Base-by-base conservation (phyloP, 139 green algal genomes). In the Eudorina sp. region DNA sequence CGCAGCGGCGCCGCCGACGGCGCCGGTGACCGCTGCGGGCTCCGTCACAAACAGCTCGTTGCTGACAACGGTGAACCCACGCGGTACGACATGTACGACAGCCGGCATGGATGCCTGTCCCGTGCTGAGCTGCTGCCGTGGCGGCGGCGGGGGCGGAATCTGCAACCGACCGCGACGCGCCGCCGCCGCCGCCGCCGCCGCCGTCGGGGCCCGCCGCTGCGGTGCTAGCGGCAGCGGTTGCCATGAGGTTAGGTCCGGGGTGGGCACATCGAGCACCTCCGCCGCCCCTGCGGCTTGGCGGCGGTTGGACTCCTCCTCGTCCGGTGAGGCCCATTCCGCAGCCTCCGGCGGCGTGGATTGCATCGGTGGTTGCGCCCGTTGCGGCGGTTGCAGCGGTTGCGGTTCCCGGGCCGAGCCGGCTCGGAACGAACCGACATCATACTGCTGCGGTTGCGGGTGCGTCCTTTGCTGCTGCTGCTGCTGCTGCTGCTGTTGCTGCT, bases 191-290 rank as follows among this genome's bases (percentile, higher is more conserved):
- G 16, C 6, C 58, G 58, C 16, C 58, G 58, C 6, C 27, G 58
- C 27, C 62, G 62, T 3, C 19, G 23, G 70, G 41, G 40, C 41
- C 70, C 41, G 70, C 46, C 27, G 43, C 1, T 31, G 51, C 14
- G 8, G 31, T 16, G 46, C 31, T 31, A 70, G 7, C 51, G 75
- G 75, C 51, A 84, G 55, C 21, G 77, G 77, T 21, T 72, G 36
- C 77, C 77, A 84, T 18, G 77, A 53, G 27, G 53, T 41, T 3
- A 84, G 77, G 55, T 84, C 77, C 11, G 77, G 77, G 36, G 21
- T 73, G 27, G 77, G 77, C 53, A 84, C 77, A 21, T 84, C 40
- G 0, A 84, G 77, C 40, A 84, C 77, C 38, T 72, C 53, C 1
- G 77, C 77, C 53, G 72, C 77, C 45, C 77, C 77, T 45, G 21